Base-by-base conservation (phyloP, 305 asterid species). In the Rubia tinctorum region DNA sequence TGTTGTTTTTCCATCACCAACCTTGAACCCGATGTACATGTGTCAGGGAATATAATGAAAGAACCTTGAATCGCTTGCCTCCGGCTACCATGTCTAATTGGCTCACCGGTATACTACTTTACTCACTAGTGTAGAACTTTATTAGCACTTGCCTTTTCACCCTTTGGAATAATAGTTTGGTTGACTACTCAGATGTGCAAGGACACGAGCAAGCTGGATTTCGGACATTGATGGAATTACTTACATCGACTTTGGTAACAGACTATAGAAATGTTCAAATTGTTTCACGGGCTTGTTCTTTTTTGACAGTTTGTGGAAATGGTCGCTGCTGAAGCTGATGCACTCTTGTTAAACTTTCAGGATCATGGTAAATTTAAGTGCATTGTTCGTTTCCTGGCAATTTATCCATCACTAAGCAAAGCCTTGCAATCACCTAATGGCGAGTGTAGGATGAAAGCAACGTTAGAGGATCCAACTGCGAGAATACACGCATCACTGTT, bases 1-100 rank as follows among this genome's bases (percentile, higher is more conserved):
- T 8, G 25, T 68, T 68, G 60, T 49, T 7, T 63, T 13, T 44
- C 20, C 30, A 44, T 20, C 51, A 47, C 23, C 30, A 10, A n/a
- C 20, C 64, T 51, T 63, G 51, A 39, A 39, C 23, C 47, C 64
- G 12, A n/a, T 5, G 40, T 37, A 8, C 6, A 4, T 34, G 18
- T 39, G 34, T n/a, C 76, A 73, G 76, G 76, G 71, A 73, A 53
- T 64, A 37, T 65, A 37, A 25, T 11, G 43, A 64, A 7, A 64
- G 71, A 42, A 1, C 20, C 13, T 30, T 45, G 51, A 22, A 37
- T 64, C 17, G 6, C 70, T 51, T 37, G 42, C 51, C 40, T 37
- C 49, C 65, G 27, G 42, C 15, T 51, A 25, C 42, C 22, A 45
- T 8, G 10, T 45, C 47, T 34, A 55, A 37, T n/a, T 37, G 42